phyloP scores from a whole-genome alignment of 805 yeast genomes.

The Blastobotrys muscicola region DNA sequence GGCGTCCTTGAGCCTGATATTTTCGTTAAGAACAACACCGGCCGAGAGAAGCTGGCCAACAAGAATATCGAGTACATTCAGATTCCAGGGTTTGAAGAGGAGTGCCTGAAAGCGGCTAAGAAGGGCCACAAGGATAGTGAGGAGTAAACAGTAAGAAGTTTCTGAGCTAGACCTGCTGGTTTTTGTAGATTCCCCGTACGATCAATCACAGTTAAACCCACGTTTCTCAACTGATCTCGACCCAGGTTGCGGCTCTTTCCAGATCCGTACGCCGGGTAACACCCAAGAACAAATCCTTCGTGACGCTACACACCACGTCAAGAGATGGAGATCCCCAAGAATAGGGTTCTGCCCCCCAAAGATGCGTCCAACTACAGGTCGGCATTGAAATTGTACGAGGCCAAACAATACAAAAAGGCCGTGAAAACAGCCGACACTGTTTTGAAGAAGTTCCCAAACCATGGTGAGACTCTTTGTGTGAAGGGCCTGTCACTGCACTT shows the following conservation, averaged over 20 bases:
- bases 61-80: slow-evolving; percentile 63
- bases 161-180: neutral
- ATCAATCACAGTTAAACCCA: no score
- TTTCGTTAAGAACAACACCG: slow-evolving; percentile 71
- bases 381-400: slow-evolving; percentile 75
- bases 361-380: slow-evolving; percentile 71
- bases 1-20: slow-evolving; percentile 88
- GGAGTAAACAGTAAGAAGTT: neutral
- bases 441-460: slow-evolving; percentile 63
- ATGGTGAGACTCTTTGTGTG: slow-evolving; percentile 74
- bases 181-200: no score
- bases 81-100: slow-evolving; percentile 74
- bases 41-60: slow-evolving; percentile 43
- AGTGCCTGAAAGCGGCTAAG: slow-evolving; percentile 57
- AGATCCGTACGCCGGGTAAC: no score
- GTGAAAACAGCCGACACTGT: slow-evolving; percentile 65
- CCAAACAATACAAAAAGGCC: slow-evolving; percentile 80
- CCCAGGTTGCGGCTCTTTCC: no score
- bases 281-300: no score
- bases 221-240: no score
- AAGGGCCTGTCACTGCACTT: slow-evolving; percentile 66
- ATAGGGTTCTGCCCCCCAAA: slow-evolving; percentile 34
- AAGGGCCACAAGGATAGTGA: slow-evolving; percentile 46
- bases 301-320: neutral
- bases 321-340: slow-evolving; percentile 17